phyloP scores from a whole-genome alignment of 305 asterid genomes.

The Solanum hybrid region DNA sequence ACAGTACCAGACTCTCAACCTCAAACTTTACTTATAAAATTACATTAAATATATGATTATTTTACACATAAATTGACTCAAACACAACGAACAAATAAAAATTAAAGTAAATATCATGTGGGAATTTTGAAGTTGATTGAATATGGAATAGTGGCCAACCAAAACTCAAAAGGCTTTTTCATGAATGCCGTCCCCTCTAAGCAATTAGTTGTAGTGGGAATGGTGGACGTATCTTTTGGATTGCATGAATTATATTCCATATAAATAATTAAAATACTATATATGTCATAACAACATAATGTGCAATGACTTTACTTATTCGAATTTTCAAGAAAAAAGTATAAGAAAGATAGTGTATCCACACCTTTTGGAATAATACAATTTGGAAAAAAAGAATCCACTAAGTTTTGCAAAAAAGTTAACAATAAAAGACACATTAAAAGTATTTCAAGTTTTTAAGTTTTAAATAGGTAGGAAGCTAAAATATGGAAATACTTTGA shows the following conservation, averaged over 20 bases:
- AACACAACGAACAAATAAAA: not conserved
- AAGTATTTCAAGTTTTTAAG: not conserved
- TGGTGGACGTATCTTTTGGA: not conserved
- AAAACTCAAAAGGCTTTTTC: not conserved
- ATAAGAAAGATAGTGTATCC: not conserved
- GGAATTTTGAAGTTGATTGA: not conserved
- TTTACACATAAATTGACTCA: not conserved
- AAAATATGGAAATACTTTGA: not conserved
- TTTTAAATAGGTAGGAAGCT: not conserved
- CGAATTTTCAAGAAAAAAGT: not conserved
- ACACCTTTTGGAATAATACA: not conserved
- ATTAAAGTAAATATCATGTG: not conserved
- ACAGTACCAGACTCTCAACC: too few species aligned
- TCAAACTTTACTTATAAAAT: not conserved
- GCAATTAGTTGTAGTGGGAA: not conserved
- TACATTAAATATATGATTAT: not conserved
- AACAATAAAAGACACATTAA: not conserved
- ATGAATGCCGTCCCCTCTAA: not conserved
- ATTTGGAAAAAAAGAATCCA: not conserved
- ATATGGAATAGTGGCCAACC: not conserved
- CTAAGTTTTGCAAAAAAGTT: not conserved
- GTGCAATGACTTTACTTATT: not conserved
- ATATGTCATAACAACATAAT: not conserved
- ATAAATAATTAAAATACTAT: not conserved
- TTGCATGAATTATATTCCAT: not conserved